Percentiles rank a stretch among this genome's conserved stretches.
These are phyloP conservation scores for Solanum sitiens DNA, from an alignment of 257 asterid genomes.

Conservation along the genomic window DNA sequence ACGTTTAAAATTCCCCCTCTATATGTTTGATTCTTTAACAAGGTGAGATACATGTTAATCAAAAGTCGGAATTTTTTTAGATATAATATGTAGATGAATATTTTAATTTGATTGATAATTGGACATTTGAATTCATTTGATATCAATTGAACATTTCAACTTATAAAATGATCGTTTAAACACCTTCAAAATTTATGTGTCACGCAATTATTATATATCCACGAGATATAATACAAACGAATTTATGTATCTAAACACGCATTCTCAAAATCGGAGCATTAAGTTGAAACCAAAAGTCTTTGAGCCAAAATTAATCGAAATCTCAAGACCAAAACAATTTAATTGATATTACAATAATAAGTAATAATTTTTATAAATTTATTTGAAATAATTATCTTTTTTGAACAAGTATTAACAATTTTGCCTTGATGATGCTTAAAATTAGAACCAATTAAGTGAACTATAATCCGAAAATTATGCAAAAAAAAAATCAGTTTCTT, in stretches of 20 bases:
- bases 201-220: rapidly evolving
- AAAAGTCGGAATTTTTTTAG: background rate
- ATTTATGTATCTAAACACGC: no score
- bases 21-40: background rate
- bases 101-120: no score
- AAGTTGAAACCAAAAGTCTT: no score
- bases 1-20: background rate
- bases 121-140: no score
- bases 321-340: background rate
- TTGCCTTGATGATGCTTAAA: background rate
- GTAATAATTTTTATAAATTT: no score
- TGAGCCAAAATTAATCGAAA: background rate
- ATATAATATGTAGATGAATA: no score
- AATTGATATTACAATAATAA: background rate
- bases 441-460: background rate
- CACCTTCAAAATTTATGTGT: no score
- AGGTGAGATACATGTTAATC: background rate
- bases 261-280: background rate
- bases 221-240: no score
- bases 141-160: background rate
- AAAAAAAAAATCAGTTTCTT: background rate
- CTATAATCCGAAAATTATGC: background rate
- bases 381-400: background rate
- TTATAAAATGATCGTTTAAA: no score
- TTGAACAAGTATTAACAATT: background rate